These are phyloP conservation scores for Solanum hybrid DNA, from an alignment of 305 asterid genomes.

Conservation along the genomic window DNA sequence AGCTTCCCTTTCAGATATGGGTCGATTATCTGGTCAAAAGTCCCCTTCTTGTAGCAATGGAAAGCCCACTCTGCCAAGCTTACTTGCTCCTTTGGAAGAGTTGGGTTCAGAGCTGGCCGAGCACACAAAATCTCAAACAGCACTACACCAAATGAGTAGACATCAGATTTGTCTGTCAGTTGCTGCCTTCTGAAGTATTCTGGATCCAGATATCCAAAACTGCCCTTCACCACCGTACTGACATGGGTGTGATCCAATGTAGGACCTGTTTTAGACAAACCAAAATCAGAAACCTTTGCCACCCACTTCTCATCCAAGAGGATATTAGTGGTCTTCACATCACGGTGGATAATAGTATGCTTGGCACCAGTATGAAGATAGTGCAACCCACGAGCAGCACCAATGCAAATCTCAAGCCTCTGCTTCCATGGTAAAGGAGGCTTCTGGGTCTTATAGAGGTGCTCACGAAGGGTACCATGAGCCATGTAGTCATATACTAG, in stretches of 20 bases:
- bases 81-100: slow-evolving; percentile 80
- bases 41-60: slow-evolving; percentile 76
- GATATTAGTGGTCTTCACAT: neutral
- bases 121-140: neutral
- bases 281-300: neutral
- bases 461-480: neutral
- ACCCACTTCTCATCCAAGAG: neutral
- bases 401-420: neutral
- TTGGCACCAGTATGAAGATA: neutral
- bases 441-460: neutral
- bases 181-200: neutral
- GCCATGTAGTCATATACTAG: neutral
- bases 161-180: neutral
- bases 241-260: neutral
- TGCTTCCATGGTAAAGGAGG: neutral
- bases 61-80: slow-evolving; percentile 92
- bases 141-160: neutral
- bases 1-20: slow-evolving; percentile 87
- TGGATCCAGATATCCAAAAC: neutral
- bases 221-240: neutral
- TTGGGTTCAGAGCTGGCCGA: neutral
- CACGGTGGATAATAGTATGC: neutral
- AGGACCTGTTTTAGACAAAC: neutral
- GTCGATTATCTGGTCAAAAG: slow-evolving; percentile 65
- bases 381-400: neutral